A percentile compares a stretch with the other conserved stretches of the same genome.
Evolutionary conservation across 148 eudicot species (phyloP).

Genomic region (Cornus kousa): DNA sequence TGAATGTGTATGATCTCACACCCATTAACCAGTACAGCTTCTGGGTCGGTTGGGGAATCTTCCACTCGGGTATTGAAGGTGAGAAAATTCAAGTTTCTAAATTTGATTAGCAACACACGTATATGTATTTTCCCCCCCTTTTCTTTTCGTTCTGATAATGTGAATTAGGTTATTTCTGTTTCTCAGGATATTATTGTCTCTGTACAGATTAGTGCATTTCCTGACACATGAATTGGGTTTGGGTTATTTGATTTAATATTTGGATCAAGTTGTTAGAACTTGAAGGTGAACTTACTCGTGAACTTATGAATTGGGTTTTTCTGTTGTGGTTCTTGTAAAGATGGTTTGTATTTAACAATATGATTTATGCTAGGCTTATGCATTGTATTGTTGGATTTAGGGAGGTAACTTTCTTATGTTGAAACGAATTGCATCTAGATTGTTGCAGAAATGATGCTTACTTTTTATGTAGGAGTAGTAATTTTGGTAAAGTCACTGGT

Average conservation of each 20-base stretch:
- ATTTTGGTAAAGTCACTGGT: not conserved
- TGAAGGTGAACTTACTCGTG: not conserved
- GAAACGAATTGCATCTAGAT: not conserved
- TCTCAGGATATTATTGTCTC: not conserved
- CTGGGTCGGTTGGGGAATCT: constrained; percentile 83
- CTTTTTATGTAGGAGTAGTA: not conserved
- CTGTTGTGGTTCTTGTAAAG: not conserved
- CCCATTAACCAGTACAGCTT: constrained; percentile 61
- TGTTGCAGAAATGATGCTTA: not conserved
- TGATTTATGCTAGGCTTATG: too few species aligned
- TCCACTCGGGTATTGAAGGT: constrained; percentile 91
- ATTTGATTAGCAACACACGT: not conserved
- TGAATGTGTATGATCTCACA: constrained; percentile 77
- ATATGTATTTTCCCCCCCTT: not conserved
- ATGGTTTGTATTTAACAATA: too few species aligned
- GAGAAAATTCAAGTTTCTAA: not conserved
- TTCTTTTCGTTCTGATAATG: not conserved
- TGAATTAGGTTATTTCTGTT: not conserved
- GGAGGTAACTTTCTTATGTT: not conserved
- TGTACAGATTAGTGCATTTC: not conserved
- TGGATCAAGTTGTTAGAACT: not conserved
- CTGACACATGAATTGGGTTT: not conserved
- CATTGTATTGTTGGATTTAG: too few species aligned
- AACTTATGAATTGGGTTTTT: not conserved
- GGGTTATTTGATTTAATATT: not conserved